Conservation (phyloP, 176 grass and related monocot genomes). For the Ensete glaucum region DNA sequence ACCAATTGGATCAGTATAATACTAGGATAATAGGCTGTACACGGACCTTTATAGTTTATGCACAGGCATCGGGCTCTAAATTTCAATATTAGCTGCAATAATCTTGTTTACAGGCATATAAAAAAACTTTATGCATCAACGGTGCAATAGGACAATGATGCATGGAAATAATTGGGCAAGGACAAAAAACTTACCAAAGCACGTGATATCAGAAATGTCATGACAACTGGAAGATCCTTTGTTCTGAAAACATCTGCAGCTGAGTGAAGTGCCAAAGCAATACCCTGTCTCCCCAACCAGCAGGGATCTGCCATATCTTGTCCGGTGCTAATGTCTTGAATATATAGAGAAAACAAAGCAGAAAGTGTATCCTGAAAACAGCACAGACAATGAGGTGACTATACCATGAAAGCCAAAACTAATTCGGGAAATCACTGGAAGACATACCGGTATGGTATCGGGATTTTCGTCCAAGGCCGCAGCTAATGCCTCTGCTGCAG, state of each 20-base stretch:
- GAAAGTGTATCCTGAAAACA: constrained; percentile 77
- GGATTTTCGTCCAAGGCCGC: constrained; percentile 85
- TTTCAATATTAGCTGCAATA: not conserved
- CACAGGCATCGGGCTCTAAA: too few relatives aligned
- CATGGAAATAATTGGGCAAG: not conserved
- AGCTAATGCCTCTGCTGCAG: constrained; percentile 88
- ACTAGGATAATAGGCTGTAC: too few relatives aligned
- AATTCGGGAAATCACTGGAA: not conserved
- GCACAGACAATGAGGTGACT: constrained; percentile 5
- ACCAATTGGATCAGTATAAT: too few relatives aligned
- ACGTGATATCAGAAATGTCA: constrained; percentile 97
- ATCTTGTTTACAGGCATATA: not conserved
- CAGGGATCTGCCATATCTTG: constrained; percentile 44
- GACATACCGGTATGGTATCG: constrained; percentile 73
- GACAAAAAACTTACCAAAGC: constrained; percentile 49
- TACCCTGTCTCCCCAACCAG: constrained; percentile 91
- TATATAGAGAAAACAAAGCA: constrained; percentile 67
- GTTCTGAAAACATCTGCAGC: constrained; percentile 76
- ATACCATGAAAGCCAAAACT: not conserved
- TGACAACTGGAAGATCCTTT: constrained; percentile 91
- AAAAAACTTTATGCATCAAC: not conserved
- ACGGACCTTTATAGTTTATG: too few relatives aligned
- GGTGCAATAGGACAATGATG: not conserved
- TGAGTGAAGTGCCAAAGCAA: constrained; percentile 88
- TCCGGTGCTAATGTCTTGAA: constrained; percentile 60